Conservation (phyloP, 192 early-diverging fungal genomes). For the Coemansia sp. region DNA sequence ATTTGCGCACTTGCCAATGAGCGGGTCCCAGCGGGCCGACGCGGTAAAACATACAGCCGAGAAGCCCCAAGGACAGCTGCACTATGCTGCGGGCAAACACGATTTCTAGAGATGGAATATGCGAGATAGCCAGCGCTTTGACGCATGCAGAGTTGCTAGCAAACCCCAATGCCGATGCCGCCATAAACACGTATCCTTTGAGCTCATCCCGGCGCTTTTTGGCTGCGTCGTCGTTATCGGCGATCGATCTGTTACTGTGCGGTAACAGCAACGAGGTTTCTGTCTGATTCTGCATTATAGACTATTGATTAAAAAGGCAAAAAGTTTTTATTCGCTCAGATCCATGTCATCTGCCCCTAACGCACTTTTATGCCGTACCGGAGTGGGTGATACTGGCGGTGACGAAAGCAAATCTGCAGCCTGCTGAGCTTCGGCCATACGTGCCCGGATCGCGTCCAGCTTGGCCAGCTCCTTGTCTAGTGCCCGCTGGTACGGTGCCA, state of each 20-base stretch:
- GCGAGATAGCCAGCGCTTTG: slow-evolving; percentile 57
- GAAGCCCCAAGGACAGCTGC: slow-evolving; percentile 59
- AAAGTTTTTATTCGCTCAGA: slow-evolving; percentile 3
- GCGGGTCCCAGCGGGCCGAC: slow-evolving; percentile 59
- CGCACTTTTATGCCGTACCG: neutral
- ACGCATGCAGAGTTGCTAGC: slow-evolving; percentile 71
- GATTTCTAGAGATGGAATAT: slow-evolving; percentile 66
- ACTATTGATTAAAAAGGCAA: too few relatives aligned
- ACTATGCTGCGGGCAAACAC: slow-evolving; percentile 71
- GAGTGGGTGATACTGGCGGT: slow-evolving; percentile 12
- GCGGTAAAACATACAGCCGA: slow-evolving; percentile 53
- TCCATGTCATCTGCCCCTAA: slow-evolving; percentile 2
- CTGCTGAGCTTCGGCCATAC: slow-evolving; percentile 26
- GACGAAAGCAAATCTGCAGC: slow-evolving; percentile 9
- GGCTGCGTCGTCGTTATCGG: neutral
- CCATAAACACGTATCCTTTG: slow-evolving; percentile 56
- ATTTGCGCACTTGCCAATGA: slow-evolving; percentile 34
- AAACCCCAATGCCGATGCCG: slow-evolving; percentile 68
- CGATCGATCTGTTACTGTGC: neutral
- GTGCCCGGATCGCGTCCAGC: slow-evolving; percentile 36
- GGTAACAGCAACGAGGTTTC: neutral
- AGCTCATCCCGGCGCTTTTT: slow-evolving; percentile 30
- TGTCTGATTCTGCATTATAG: neutral
- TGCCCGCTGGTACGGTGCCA: slow-evolving; percentile 36
- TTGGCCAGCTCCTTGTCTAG: slow-evolving; percentile 45